A percentile compares a stretch with the other conserved stretches of the same genome.
Evolutionary conservation across 2,329 filamentous ascomycete genomes (phyloP).

Genomic region (Venturia oleaginea): DNA sequence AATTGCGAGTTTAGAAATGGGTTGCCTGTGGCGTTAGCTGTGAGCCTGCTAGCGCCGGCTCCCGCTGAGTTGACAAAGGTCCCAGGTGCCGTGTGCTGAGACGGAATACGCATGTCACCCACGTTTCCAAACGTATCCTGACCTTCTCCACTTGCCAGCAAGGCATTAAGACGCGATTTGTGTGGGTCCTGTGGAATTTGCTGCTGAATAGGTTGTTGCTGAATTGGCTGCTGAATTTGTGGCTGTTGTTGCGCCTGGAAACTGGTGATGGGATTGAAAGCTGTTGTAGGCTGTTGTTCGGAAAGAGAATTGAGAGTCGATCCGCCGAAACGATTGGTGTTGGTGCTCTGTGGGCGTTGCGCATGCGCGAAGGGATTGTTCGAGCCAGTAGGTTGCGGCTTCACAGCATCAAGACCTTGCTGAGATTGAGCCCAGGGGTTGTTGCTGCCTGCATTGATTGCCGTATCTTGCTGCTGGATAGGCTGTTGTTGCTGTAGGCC

Average conservation of each 20-base stretch:
- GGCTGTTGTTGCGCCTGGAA: conserved; percentile 34
- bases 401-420: conserved; percentile 52
- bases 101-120: conserved; percentile 89
- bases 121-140: conserved; percentile 97
- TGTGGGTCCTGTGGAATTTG: conserved; percentile 45
- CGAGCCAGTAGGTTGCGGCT: conserved; percentile 82
- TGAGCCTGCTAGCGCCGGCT: conserved; percentile 63
- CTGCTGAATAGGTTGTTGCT: conserved; percentile 34
- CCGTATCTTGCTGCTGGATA: conserved; percentile 45
- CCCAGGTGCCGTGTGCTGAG: conserved; percentile 92
- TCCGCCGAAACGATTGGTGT: conserved; percentile 45
- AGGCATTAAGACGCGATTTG: conserved; percentile 68
- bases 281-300: conserved; percentile 71
- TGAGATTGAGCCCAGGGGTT: conserved; percentile 73
- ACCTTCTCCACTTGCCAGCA: conserved; percentile 80
- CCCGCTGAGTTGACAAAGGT: conserved; percentile 96
- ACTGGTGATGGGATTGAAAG: conserved; percentile 48
- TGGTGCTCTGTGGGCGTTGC: conserved; percentile 49
- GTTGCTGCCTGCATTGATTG: conserved; percentile 71
- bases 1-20: conserved; percentile 81
- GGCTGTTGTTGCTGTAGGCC: conserved; percentile 42
- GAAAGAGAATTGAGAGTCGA: conserved; percentile 67
- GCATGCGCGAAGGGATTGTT: conserved; percentile 91
- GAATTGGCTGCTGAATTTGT: conserved; percentile 29
- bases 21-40: conserved; percentile 56